Base-by-base conservation (phyloP, 345 rosid genomes). In the Trapa incisa region DNA sequence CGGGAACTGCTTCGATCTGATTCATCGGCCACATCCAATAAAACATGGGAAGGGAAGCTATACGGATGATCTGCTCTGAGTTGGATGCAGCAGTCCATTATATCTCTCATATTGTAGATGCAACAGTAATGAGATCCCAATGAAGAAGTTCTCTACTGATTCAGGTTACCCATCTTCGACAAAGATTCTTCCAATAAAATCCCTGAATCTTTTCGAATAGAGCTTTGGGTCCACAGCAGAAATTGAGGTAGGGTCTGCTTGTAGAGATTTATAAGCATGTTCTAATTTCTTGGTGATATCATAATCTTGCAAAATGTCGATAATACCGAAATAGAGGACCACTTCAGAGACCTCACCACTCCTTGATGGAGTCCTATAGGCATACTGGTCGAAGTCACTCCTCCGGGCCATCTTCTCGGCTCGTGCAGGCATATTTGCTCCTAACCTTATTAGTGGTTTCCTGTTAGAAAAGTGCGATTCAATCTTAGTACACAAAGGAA, bases 361-460 rank as follows among this genome's bases (percentile, higher is more conserved):
- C 29, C 83, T 80, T 9, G 86, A 80, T 61, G 85, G 78, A 39
- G 80, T 78, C 69, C 71, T 65, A 50, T 85, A 81, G 74, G 86
- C 78, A 70, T 89, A 87, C 66, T 86, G 97, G 76, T 89, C 99
- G 73, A 85, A 91, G 62, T 94, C 96, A 12, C 97, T 94, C 75
- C 87, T 84, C 71, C 97, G 77, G 12, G 85, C 81, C 85, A 86
- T 83, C 64, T 79, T 65, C 73, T 91, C 97, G 39, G 91, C 99
- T 78, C 96, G 80, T 58, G 96, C 99, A 16, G 99, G 99, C 97
- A 89, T 91, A 78, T 94, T 94, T 57, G 99, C 96, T 14, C 99
- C 99, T 67, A 94, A 71, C 66, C 99, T 75, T 47, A 94, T 94
- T 81, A 91, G 70, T 13, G 97, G 87, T 75, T 84, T 91, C 85